phyloP scores from a whole-genome alignment of 345 rosid genomes.

The Sisymbrium altissimum region DNA sequence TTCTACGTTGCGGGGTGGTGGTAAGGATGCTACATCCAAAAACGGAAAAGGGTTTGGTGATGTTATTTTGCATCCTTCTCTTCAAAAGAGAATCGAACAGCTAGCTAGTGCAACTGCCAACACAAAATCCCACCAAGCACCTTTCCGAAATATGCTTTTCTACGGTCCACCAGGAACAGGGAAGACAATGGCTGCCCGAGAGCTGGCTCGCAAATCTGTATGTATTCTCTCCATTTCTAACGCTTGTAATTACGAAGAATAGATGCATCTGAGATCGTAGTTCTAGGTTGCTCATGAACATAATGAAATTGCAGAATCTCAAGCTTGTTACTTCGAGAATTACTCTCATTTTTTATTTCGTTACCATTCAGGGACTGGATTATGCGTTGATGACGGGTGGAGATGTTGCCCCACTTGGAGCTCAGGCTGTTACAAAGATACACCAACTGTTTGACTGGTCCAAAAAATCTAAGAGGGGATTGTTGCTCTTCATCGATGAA shows the following conservation, averaged over 20 bases:
- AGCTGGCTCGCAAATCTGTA: slow-evolving; percentile 88
- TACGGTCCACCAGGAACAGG: slow-evolving; percentile 99
- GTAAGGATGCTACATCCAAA: slow-evolving; percentile 45
- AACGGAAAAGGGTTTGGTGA: slow-evolving; percentile 85
- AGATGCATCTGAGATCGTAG: slow-evolving; percentile 10
- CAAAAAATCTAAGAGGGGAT: slow-evolving; percentile 83
- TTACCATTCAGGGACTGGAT: slow-evolving; percentile 74
- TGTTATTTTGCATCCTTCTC: slow-evolving; percentile 87
- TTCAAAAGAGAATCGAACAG: slow-evolving; percentile 80
- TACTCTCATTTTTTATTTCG: slow-evolving; percentile 6
- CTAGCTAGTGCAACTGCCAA: slow-evolving; percentile 90
- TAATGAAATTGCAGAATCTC: background rate
- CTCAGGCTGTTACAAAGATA: slow-evolving; percentile 98
- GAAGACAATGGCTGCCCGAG: slow-evolving; percentile 98
- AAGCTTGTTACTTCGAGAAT: background rate
- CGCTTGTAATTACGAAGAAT: background rate
- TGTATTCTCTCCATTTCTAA: slow-evolving; percentile 25
- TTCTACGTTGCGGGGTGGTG: slow-evolving; percentile 40
- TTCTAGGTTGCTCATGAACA: background rate
- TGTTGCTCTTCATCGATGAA: slow-evolving; percentile 91
- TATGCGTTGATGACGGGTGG: slow-evolving; percentile 99
- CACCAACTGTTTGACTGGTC: slow-evolving; percentile 97
- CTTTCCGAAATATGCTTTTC: slow-evolving; percentile 92
- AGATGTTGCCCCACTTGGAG: slow-evolving; percentile 95
- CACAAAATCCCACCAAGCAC: slow-evolving; percentile 94